Base-by-base conservation (phyloP, 352 stramenopile species). In the Globisporangium abappressorium region DNA sequence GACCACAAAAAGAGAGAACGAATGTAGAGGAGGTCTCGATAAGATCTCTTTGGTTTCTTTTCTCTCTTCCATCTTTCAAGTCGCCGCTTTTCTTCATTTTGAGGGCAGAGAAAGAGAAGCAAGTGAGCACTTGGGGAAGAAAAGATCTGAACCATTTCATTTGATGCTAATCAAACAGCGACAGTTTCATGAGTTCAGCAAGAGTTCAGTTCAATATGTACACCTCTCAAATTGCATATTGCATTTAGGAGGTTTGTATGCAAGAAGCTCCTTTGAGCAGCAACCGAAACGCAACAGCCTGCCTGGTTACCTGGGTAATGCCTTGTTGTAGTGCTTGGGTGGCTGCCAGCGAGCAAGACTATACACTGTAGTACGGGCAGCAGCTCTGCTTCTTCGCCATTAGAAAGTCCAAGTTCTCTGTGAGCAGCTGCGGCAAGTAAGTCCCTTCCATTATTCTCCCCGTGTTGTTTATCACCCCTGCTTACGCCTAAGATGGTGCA, bases 161-260 rank as follows among this genome's bases (percentile, higher is more conserved):
- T 57, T 33, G 53, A 36, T n/a, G 53, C 53, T 11, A 57, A 57
- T 57, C 53, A n/a, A n/a, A n/a, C 53, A 30, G 53, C 14, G 53
- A 57, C 53, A 57, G 53, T 57, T 57, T 57, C 53, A 38, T 30
- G 53, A 57, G 53, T 57, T 57, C 24, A 36, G 53, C 53, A 22
- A 33, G 53, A 57, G 53, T 36, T 57, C 53, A 36, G 53, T 28
- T 33, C 53, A 22, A 3, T 15, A 36, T n/a, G 12, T 57, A 33
- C 12, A n/a, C 14, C 53, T 57, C 3, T 20, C 24, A 36, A 57
- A 57, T 36, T 18, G 53, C 24, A 57, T 36, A 36, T 36, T 28
- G 0, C 4, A 8, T 22, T 34, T 15, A 14, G 8, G 9, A 36
- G 53, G 53, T 57, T 36, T 57, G 9, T 12, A 2, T 18, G 41